Evolutionary conservation across 108 stramenopile genomes (phyloP), one percentile per base, ranked within the genome.

Genomic region (Mediolabrus comicus): DNA sequence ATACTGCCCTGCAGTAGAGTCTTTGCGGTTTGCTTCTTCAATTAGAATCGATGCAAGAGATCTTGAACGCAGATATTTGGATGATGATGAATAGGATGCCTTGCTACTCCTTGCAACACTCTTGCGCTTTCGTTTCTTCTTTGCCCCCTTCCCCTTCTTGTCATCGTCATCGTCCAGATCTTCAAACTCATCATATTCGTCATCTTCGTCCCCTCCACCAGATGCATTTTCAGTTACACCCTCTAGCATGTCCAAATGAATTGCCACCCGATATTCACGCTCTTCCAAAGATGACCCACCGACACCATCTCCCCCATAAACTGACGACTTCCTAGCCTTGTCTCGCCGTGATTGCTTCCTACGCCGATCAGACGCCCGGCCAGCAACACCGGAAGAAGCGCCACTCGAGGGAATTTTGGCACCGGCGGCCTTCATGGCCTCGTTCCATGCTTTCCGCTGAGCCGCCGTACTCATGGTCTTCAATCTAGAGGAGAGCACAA

Each of bases 401-500:
- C 49, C 22, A 79, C 80, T 31, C 74, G 64, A 24, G 79, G 88
- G 41, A 77, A 69, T 10, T 62, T 70, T 74, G 17, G 88, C 93
- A 16, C 90, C 90, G 11, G 92, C 90, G 29, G 78, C 74, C 9
- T 77, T 59, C 93, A 94, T 94, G 34, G 93, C 93, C 36, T 94
- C 93, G 79, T 94, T 94, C 93, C 93, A 94, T 75, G 90, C 93
- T 67, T 90, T 89, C 35, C 92, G 85, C 71, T 87, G 86, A 54
- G 79, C 61, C 51, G 62, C 70, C 55, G 62, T 74, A 59, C 73
- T 74, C 73, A 74, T 74, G n/a, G n/a, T n/a, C n/a, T n/a, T n/a
- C n/a, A n/a, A n/a, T n/a, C n/a, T n/a, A n/a, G n/a, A n/a, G n/a
- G n/a, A n/a, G n/a, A n/a, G n/a, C n/a, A n/a, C n/a, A n/a, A n/a